Evolutionary conservation across 2,329 filamentous ascomycete species (phyloP).

Genomic region (Harringtonia lauricola): DNA sequence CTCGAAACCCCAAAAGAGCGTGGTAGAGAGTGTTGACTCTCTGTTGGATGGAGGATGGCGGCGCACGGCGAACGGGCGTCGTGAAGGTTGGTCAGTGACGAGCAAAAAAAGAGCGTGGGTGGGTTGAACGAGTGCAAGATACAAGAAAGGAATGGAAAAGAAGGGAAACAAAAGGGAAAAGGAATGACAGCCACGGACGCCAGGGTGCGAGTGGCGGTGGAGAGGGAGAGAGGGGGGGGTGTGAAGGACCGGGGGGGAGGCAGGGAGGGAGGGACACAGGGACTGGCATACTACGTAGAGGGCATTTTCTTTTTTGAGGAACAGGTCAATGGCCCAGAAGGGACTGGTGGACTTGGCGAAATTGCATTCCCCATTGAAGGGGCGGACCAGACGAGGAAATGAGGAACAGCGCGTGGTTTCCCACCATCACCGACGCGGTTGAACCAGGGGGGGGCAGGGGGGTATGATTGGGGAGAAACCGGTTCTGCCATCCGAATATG

Average conservation of each 20-base stretch:
- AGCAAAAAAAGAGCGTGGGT: background rate
- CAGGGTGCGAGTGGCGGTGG: background rate
- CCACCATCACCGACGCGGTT: background rate
- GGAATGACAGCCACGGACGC: background rate
- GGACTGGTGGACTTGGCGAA: background rate
- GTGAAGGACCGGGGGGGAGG: background rate
- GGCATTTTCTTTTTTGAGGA: no score
- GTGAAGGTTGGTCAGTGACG: constrained; percentile 7
- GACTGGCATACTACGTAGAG: no score
- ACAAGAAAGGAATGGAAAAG: constrained; percentile 10
- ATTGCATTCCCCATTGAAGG: constrained; percentile 8
- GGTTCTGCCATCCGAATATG: background rate
- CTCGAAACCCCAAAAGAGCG: constrained; percentile 35
- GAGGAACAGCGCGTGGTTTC: constrained; percentile 3
- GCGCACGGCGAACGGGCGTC: constrained; percentile 8
- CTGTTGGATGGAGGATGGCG: constrained; percentile 35
- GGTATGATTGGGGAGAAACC: background rate
- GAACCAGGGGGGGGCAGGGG: background rate
- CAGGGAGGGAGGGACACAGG: background rate
- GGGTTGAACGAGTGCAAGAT: constrained; percentile 11
- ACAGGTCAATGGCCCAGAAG: background rate
- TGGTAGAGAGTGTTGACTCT: constrained; percentile 42
- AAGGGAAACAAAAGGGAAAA: background rate
- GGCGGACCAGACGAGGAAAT: constrained; percentile 5
- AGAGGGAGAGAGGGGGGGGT: background rate